These are phyloP conservation scores for Powellomyces hirtus DNA, from an alignment of 192 early-diverging fungal genomes.

Conservation along the genomic window DNA sequence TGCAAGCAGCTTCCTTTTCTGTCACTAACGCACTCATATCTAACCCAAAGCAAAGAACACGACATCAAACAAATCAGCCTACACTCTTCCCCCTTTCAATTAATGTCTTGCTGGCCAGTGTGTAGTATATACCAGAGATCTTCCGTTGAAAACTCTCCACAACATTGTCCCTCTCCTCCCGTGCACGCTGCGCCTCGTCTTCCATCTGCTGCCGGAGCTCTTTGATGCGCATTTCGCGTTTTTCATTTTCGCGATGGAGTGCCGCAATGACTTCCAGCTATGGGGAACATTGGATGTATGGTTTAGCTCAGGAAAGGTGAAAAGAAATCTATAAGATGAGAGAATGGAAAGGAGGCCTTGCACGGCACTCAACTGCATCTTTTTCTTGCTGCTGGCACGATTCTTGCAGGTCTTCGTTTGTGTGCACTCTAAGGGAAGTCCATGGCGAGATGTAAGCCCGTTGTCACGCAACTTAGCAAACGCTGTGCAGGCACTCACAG, in stretches of 20 bases:
- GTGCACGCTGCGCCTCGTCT: conserved; percentile 18
- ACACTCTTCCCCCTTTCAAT: background rate
- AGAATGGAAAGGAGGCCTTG: background rate
- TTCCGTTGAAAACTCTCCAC: conserved; percentile 46
- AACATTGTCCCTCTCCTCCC: conserved; percentile 38
- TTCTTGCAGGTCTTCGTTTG: conserved; percentile 56
- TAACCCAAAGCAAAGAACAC: no score
- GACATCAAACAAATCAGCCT: background rate
- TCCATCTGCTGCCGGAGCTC: conserved; percentile 45
- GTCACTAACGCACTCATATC: conserved; percentile 45
- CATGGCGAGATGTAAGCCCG: background rate
- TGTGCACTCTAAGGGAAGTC: conserved; percentile 33
- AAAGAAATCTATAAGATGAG: no score
- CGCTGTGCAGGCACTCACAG: conserved; percentile 32
- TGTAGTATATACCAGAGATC: conserved; percentile 51
- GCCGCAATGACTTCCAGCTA: conserved; percentile 65
- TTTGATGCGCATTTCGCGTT: conserved; percentile 49
- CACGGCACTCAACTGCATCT: no score
- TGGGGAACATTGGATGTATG: background rate
- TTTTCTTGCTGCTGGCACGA: conserved; percentile 54
- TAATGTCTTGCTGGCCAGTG: background rate
- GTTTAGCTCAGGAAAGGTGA: no score
- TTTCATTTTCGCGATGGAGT: conserved; percentile 52
- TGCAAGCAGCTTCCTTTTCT: conserved; percentile 59
- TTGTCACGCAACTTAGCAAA: no score